A percentile compares a stretch with the other conserved stretches of the same genome.
phyloP scores from a whole-genome alignment of 495 filamentous ascomycete genomes.

The Hypomontagnella submonticulosa region DNA sequence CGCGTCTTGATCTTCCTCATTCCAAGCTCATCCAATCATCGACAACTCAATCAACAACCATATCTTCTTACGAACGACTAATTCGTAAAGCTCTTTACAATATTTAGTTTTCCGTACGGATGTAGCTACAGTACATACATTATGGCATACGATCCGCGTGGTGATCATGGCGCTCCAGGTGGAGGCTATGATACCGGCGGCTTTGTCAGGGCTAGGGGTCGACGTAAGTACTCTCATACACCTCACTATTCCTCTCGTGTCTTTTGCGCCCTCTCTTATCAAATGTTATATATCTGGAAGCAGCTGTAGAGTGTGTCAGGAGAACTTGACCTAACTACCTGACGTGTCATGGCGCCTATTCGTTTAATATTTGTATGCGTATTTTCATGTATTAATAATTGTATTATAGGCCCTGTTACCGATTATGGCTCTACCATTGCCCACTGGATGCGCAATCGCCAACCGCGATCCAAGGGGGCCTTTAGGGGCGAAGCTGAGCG shows the following conservation, averaged over 20 bases:
- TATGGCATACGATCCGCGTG: constrained; percentile 59
- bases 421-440: constrained; percentile 94
- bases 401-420: constrained; percentile 77
- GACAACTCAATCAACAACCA: constrained; percentile 16
- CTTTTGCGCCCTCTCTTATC: background rate
- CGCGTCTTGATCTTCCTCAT: constrained; percentile 11
- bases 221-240: constrained; percentile 52
- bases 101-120: constrained; percentile 9
- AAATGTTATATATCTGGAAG: background rate
- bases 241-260: background rate
- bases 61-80: background rate
- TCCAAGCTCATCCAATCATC: constrained; percentile 22
- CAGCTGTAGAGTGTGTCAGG: background rate
- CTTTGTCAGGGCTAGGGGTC: constrained; percentile 55
- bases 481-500: constrained; percentile 79
- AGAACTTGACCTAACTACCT: background rate
- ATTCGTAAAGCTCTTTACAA: background rate
- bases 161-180: constrained; percentile 52
- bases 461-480: constrained; percentile 76
- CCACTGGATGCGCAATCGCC: constrained; percentile 90
- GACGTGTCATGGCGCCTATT: background rate
- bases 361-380: background rate
- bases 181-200: constrained; percentile 52
- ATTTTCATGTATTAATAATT: constrained; percentile 10
- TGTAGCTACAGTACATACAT: constrained; percentile 26